phyloP scores from a whole-genome alignment of 2,329 filamentous ascomycete species.

The Aureobasidium sp. region DNA sequence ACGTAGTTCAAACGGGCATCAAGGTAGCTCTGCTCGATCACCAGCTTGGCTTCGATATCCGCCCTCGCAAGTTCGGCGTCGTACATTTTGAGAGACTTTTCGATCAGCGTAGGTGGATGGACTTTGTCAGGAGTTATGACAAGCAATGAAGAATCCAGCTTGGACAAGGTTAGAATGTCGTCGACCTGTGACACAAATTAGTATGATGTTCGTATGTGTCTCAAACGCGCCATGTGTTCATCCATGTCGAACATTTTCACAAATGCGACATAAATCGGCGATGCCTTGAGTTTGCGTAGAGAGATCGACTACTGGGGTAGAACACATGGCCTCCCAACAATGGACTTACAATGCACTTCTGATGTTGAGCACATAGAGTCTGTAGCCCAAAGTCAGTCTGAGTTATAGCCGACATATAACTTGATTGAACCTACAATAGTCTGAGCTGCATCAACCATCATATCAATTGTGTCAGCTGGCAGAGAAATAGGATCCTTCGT shows the following conservation, averaged over 20 bases:
- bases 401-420: no score
- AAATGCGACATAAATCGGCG: no score
- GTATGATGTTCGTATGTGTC: neutral
- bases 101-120: constrained; percentile 27
- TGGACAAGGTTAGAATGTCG: constrained; percentile 37
- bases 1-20: constrained; percentile 28
- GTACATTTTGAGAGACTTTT: constrained; percentile 29
- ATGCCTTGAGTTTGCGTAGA: no score
- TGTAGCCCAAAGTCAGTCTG: neutral
- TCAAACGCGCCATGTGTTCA: no score
- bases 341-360: neutral
- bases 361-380: constrained; percentile 1
- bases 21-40: constrained; percentile 28
- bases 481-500: neutral
- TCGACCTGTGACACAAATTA: constrained; percentile 24
- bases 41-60: constrained; percentile 24
- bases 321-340: no score
- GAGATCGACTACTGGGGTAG: no score
- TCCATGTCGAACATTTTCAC: no score
- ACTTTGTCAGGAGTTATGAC: constrained; percentile 33
- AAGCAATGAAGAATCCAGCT: constrained; percentile 23
- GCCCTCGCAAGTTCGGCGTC: constrained; percentile 30
- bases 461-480: constrained; percentile 9
- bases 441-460: constrained; percentile 18
- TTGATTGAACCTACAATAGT: constrained; percentile 14